Evolutionary conservation across 768 basidiomycete species (phyloP).

Genomic region (Suillus variegatus): DNA sequence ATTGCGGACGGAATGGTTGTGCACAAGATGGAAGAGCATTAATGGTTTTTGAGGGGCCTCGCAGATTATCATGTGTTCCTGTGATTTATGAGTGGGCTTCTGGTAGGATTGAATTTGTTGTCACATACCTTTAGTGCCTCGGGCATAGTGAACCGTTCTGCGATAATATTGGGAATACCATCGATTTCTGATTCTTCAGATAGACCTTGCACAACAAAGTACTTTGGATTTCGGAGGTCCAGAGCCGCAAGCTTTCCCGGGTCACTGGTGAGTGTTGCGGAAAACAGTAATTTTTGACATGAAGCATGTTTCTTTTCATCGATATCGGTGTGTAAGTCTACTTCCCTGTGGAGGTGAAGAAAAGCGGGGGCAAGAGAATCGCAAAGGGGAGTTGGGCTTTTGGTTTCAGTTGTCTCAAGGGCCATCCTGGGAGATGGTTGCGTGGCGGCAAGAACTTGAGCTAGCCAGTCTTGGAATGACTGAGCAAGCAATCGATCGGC

Average conservation of each 20-base stretch:
- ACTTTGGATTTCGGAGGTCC: slow-evolving; percentile 76
- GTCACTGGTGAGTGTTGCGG: slow-evolving; percentile 92
- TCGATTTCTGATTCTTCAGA: slow-evolving; percentile 35
- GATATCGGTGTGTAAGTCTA: slow-evolving; percentile 45
- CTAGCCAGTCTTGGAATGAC: slow-evolving; percentile 95
- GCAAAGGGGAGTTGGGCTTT: slow-evolving; percentile 3
- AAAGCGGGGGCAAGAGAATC: slow-evolving; percentile 66
- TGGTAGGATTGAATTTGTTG: neutral
- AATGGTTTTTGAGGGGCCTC: slow-evolving; percentile 83
- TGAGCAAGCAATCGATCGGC: slow-evolving; percentile 95
- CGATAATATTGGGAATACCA: slow-evolving; percentile 53
- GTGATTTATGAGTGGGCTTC: slow-evolving; percentile 6
- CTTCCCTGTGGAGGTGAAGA: slow-evolving; percentile 28
- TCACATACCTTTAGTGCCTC: slow-evolving; percentile 64
- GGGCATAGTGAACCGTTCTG: slow-evolving; percentile 84
- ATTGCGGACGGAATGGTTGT: slow-evolving; percentile 57
- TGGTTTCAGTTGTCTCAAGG: slow-evolving; percentile 8
- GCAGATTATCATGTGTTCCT: slow-evolving; percentile 90
- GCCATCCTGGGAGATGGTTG: slow-evolving; percentile 37
- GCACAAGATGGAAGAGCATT: slow-evolving; percentile 84
- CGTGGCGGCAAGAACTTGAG: slow-evolving; percentile 78
- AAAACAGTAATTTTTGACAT: slow-evolving; percentile 95
- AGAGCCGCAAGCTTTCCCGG: slow-evolving; percentile 90
- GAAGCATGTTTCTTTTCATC: slow-evolving; percentile 61
- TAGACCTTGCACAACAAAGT: slow-evolving; percentile 77